Base-by-base conservation (phyloP, 352 stramenopile genomes). In the Phytophthora tubulina region DNA sequence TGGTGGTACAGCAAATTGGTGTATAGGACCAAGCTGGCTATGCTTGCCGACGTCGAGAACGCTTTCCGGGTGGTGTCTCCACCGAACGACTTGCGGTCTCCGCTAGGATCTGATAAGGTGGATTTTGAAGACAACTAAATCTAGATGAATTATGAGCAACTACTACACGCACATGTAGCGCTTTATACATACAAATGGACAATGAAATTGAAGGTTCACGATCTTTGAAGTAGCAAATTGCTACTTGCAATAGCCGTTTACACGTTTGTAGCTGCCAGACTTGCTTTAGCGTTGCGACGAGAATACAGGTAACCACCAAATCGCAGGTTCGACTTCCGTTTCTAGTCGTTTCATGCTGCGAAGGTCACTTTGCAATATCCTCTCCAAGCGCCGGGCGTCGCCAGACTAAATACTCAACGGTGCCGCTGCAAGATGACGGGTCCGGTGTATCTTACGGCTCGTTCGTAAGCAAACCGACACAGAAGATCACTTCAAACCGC, bases 1-100 rank as follows among this genome's bases (percentile, higher is more conserved):
- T 84, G 65, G 64, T 94, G 86, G 86, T 95, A 93, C 75, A 84
- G 70, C n/a, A 76, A 77, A 8, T 21, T 93, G 9, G 85, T 95
- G 14, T 76, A 77, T 35, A 63, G 60, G 32, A 83, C 85, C 4
- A 91, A 91, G 70, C 8, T 79, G 48, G 79, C 73, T 52, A 56
- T 89, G 66, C 42, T 80, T 17, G 70, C 60, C 3, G 84, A 91
- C 17, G 68, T 78, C 3, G 84, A 89, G 52, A 81, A 66, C 50
- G 78, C 67, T 3, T 73, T 62, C 30, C 58, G 54, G 42, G 53
- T 70, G 9, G 67, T 71, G 42, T 79, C 73, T 39, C 73, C 73
- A 2, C 75, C 79, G 27, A 73, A 68, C 39, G 78, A 85, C 31
- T 42, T 67, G n/a, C 77, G 83, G 6, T 88, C 79, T 8, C 81